Conservation (phyloP, 179 eudicot species). For the Amaranthus tricolor region DNA sequence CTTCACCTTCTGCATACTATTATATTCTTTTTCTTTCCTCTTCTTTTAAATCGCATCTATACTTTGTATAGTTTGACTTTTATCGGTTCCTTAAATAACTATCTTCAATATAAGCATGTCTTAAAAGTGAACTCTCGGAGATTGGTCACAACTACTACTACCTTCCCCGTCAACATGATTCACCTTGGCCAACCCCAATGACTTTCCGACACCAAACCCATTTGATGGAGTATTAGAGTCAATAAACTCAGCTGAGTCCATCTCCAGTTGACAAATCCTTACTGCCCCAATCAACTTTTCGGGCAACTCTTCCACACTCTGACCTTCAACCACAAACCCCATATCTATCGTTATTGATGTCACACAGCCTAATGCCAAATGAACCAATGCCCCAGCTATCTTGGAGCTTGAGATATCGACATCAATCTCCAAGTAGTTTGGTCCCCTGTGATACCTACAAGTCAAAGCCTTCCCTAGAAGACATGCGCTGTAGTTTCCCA, state of each 20-base stretch:
- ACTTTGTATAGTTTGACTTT: no score
- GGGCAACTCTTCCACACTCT: conserved; percentile 74
- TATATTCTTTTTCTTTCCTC: no score
- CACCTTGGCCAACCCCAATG: conserved; percentile 38
- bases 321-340: conserved; percentile 85
- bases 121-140: conserved; percentile 7
- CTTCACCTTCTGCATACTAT: no score
- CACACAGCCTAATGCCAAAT: conserved; percentile 72
- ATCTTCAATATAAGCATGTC: no score
- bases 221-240: conserved; percentile 37
- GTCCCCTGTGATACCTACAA: conserved; percentile 62
- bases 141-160: conserved; percentile 5
- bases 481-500: conserved; percentile 82
- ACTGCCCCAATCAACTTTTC: conserved; percentile 78
- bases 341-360: conserved; percentile 79
- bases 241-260: conserved; percentile 63
- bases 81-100: no score
- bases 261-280: conserved; percentile 82
- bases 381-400: conserved; percentile 72
- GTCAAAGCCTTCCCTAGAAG: conserved; percentile 79
- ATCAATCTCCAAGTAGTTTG: conserved; percentile 71
- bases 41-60: no score
- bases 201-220: conserved; percentile 17
- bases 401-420: conserved; percentile 82
- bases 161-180: conserved; percentile 41